Evolutionary conservation across 352 stramenopile species (phyloP).

Genomic region (Lagenidium giganteum): DNA sequence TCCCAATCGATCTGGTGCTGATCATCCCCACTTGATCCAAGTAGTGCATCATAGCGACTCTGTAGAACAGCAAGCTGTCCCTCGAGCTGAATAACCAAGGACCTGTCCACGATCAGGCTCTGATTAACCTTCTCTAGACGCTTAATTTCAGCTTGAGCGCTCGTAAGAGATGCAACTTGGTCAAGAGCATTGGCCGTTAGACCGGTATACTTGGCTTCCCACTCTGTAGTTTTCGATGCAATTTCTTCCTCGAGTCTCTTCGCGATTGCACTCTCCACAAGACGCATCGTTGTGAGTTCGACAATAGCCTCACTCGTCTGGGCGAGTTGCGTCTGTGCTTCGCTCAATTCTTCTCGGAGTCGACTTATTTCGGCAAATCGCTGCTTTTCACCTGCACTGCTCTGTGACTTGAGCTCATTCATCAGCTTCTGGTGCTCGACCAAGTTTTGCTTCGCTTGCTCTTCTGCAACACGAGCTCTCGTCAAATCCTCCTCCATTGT

Average conservation of each 20-base stretch:
- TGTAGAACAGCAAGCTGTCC: constrained; percentile 3
- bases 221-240: no score
- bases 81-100: background rate
- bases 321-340: background rate
- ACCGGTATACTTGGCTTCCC: no score
- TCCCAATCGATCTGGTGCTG: constrained; percentile 11
- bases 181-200: background rate
- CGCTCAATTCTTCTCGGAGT: constrained; percentile 14
- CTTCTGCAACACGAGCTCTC: constrained; percentile 1
- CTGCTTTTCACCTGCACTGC: constrained; percentile 10
- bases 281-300: constrained; percentile 1
- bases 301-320: constrained; percentile 3
- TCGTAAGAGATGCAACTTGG: background rate
- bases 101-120: background rate
- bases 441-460: background rate
- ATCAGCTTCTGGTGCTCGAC: constrained; percentile 3
- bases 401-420: constrained; percentile 7
- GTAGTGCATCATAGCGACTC: constrained; percentile 9
- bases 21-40: constrained; percentile 2
- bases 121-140: background rate
- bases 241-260: background rate
- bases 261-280: constrained; percentile 8
- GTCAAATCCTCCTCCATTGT: constrained; percentile 10
- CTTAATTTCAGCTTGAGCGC: background rate
- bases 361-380: constrained; percentile 16